phyloP scores from a whole-genome alignment of 345 rosid species.

The Brassica cretica region DNA sequence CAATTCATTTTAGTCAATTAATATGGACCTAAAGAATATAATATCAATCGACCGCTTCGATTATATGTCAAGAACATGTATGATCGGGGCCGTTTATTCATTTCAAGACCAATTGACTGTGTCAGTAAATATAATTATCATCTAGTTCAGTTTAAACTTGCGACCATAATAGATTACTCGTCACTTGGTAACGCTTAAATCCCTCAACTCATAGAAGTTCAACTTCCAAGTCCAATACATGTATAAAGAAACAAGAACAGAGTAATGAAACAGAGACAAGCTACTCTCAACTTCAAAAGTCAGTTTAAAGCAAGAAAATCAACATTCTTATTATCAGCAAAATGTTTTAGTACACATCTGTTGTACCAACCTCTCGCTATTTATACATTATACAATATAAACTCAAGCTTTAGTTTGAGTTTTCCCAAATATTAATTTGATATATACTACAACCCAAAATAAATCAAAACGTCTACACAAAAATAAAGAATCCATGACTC shows the following conservation, averaged over 20 bases:
- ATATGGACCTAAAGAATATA: background rate
- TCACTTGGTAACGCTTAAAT: too few species aligned
- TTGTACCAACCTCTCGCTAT: too few species aligned
- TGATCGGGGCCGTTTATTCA: too few species aligned
- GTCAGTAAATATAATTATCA: background rate
- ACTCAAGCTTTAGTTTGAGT: background rate
- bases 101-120: too few species aligned
- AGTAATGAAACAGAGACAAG: background rate
- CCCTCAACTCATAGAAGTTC: too few species aligned
- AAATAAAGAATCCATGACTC: conserved; percentile 28
- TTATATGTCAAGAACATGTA: too few species aligned
- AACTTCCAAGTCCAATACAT: too few species aligned
- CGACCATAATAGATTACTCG: background rate
- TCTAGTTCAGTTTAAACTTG: background rate
- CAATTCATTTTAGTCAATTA: background rate
- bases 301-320: background rate
- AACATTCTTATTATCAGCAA: too few species aligned
- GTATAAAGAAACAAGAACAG: background rate
- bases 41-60: background rate
- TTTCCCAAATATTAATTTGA: background rate
- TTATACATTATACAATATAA: background rate
- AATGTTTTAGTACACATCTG: too few species aligned
- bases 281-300: background rate
- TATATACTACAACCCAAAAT: background rate
- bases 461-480: conserved; percentile 13